Base-by-base conservation (phyloP, 2,329 filamentous ascomycete species). In the Botryotinia convoluta region DNA sequence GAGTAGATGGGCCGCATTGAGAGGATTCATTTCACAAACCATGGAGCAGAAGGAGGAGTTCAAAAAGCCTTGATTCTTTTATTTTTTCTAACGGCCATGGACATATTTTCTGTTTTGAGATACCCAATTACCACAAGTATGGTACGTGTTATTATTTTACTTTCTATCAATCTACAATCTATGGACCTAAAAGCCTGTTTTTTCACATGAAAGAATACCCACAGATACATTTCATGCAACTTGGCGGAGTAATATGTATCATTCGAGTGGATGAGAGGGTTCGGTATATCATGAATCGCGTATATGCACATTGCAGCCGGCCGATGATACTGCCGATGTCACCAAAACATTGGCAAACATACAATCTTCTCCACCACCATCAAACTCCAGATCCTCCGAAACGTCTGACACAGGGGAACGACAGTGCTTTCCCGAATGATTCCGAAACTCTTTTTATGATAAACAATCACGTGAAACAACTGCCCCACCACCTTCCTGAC, bases 31-130 rank as follows among this genome's bases (percentile, higher is more conserved):
- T 87, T 91, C 73, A 26, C 74, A 74, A 60, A 98, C 93, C 1
- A 93, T 97, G 90, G 93, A 97, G 83, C 92, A 93, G 82, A 95
- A 95, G 78, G 89, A 92, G 22, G 93, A 92, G 4, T 97, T 97
- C 75, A 76, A 75, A 61, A 77, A 78, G 74, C 74, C 75, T 59
- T 75, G 74, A 73, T 57, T 54, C 3, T 42, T 26, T 39, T 12
- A 18, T 1, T 51, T n/a, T 29, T 67, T 20, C 22, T 35, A 37
- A 57, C 44, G 39, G 59, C 42, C 44, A 39, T 39, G 32, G 48
- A 29, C 42, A 42, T 65, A 29, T 45, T 59, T 65, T 65, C 35
- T 59, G 54, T 44, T 73, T 18, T 65, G 35, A 73, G 71, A 73
- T 73, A 73, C 65, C 71, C 71, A 45, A 29, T 54, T 72, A 42